phyloP scores from a whole-genome alignment of 306 rosid genomes.

The Pueraria montana region DNA sequence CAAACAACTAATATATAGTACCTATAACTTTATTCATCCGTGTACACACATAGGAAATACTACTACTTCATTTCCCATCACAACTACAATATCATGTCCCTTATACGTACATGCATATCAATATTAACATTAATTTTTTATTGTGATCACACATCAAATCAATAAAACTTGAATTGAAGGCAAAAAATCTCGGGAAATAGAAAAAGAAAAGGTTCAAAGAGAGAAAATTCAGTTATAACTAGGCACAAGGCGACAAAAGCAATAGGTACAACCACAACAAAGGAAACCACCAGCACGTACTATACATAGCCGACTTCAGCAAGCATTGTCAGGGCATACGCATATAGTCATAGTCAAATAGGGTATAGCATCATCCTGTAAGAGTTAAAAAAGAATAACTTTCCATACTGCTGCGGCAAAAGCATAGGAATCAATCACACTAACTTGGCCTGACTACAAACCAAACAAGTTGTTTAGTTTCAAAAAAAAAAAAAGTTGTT shows the following conservation, averaged over 20 bases:
- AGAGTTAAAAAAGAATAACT: constrained; percentile 56
- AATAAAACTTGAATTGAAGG: not conserved
- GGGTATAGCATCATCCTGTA: constrained; percentile 5
- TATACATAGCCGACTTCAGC: constrained; percentile 32
- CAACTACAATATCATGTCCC: not conserved
- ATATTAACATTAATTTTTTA: not conserved
- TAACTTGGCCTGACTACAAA: too few species aligned
- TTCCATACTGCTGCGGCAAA: not conserved
- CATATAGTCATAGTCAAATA: constrained; percentile 11
- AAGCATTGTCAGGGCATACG: constrained; percentile 11
- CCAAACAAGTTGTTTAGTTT: not conserved
- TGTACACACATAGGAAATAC: not conserved
- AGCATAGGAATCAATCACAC: constrained; percentile 42
- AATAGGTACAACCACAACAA: constrained; percentile 40
- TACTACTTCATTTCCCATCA: not conserved
- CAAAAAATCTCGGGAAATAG: not conserved
- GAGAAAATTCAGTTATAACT: not conserved
- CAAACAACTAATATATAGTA: not conserved
- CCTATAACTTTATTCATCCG: not conserved
- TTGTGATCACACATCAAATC: not conserved
- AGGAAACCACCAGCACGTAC: constrained; percentile 29
- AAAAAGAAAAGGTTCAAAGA: not conserved
- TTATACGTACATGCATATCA: not conserved
- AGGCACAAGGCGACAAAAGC: constrained; percentile 46
- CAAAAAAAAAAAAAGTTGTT: not conserved